Conservation (phyloP, 1,139 yeast species). For the Tardiomyces depauwii region DNA sequence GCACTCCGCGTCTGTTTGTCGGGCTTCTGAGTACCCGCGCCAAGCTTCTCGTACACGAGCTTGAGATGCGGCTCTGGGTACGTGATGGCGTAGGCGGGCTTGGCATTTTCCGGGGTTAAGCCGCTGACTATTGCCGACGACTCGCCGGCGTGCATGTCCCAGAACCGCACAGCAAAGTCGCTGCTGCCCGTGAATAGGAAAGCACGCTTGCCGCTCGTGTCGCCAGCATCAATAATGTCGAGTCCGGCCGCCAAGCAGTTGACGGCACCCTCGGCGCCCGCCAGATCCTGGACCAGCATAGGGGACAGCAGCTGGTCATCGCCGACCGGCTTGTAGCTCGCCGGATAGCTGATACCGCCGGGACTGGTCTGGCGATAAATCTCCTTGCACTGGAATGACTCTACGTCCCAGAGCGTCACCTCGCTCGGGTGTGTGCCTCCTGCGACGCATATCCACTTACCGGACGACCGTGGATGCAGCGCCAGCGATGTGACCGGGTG, state of each 20-base stretch:
- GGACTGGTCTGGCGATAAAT: constrained; percentile 25
- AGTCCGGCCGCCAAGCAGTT: constrained; percentile 10
- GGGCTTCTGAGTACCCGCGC: constrained; percentile 6
- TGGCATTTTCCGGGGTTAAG: constrained; percentile 14
- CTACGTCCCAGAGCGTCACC: constrained; percentile 68
- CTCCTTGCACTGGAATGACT: constrained; percentile 50
- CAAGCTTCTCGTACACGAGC: constrained; percentile 13
- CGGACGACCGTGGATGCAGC: constrained; percentile 32
- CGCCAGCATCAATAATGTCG: constrained; percentile 18
- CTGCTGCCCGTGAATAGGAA: constrained; percentile 29
- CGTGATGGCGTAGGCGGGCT: constrained; percentile 25
- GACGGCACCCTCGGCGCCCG: constrained; percentile 5
- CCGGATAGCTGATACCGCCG: not conserved
- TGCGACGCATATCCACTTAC: constrained; percentile 39
- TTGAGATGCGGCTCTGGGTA: constrained; percentile 13
- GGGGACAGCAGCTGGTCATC: not conserved
- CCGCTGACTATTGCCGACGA: constrained; percentile 28
- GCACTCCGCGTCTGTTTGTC: constrained; percentile 21
- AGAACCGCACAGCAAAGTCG: constrained; percentile 32
- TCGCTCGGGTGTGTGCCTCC: constrained; percentile 59
- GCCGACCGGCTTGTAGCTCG: not conserved
- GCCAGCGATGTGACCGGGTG: constrained; percentile 37
- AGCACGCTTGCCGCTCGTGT: constrained; percentile 15
- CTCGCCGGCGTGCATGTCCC: constrained; percentile 36
- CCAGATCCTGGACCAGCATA: constrained; percentile 3